phyloP scores from a whole-genome alignment of 2,329 filamentous ascomycete species.

The Teratosphaeria epicoccoides region DNA sequence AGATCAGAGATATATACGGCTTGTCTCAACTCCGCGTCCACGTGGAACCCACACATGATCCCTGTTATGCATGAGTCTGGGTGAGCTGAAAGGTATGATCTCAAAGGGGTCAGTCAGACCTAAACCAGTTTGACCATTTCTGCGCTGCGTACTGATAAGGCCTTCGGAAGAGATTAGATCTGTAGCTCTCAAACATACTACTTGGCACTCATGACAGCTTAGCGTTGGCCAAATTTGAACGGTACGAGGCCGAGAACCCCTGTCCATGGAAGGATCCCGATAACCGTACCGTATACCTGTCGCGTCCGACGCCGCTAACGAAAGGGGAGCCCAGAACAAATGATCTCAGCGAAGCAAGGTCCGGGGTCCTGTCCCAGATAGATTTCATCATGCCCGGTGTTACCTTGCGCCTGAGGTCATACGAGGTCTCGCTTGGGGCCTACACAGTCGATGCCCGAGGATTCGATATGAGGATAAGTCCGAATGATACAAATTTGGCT shows the following conservation, averaged over 20 bases:
- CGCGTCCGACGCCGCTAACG: conserved; percentile 25
- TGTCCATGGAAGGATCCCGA: conserved; percentile 22
- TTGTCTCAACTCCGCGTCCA: too few relatives aligned
- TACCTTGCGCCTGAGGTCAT: conserved; percentile 32
- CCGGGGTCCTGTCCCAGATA: conserved; percentile 21
- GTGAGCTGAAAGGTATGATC: conserved; percentile 25
- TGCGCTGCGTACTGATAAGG: conserved; percentile 20
- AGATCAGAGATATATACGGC: not conserved
- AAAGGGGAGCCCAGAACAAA: conserved; percentile 24
- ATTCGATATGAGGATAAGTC: conserved; percentile 28
- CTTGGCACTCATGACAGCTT: conserved; percentile 25
- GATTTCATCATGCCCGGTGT: conserved; percentile 27
- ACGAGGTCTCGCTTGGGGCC: conserved; percentile 26
- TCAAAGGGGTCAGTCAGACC: conserved; percentile 4
- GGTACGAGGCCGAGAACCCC: not conserved
- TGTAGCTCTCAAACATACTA: conserved; percentile 30
- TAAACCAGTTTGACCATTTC: conserved; percentile 8
- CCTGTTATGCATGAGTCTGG: conserved; percentile 32
- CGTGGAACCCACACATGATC: conserved; percentile 28
- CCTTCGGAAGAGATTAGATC: too few relatives aligned
- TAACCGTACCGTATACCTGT: conserved; percentile 24
- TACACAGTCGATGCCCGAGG: conserved; percentile 31
- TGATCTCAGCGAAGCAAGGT: conserved; percentile 31
- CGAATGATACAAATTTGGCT: not conserved
- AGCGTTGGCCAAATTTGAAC: conserved; percentile 18